Base-by-base conservation (phyloP, 306 rosid species). In the Gastrolobium bilobum region DNA sequence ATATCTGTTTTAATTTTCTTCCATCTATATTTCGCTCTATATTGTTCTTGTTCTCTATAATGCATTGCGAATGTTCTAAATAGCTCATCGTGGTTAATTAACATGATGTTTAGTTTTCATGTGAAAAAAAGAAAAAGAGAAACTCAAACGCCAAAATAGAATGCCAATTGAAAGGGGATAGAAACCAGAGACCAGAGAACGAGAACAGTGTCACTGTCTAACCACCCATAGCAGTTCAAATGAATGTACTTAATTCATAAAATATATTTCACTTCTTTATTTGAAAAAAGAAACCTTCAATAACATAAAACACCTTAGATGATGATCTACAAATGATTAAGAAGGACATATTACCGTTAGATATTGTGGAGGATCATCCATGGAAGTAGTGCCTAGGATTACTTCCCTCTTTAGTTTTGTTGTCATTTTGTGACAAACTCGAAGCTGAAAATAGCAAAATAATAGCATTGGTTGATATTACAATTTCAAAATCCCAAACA, bases 351-450 rank as follows among this genome's bases (percentile, higher is more conserved):
- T 83, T 88, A 95, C 99, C 87, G 96, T 87, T 69, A 95, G 80
- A 76, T 90, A 90, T 69, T 79, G 91, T 37, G 92, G 89, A 71
- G 98, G 90, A 39, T 95, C 93, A 51, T 90, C 91, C 73, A 95
- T 81, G 80, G 89, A 82, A 29, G 98, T 79, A 82, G 94, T 85
- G 30, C 99, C 99, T 10, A 95, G 87, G 82, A 95, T 84, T 52
- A 95, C 83, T 89, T 95, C 99, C 79, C 99, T 92, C 77, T 71
- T 88, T 60, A 92, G 84, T 78, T 92, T 95, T 37, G 97, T 43
- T 52, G 98, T 95, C 87, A 95, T 54, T 88, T 92, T 91, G 82
- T 95, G 91, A 84, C 99, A 95, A 80, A 84, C 97, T 75, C 99
- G 97, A 74, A 95, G 88, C 99, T 95, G 91, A 85, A 70, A 76